phyloP scores from a whole-genome alignment of 148 eudicot species.

The Dianthus caryophyllus region DNA sequence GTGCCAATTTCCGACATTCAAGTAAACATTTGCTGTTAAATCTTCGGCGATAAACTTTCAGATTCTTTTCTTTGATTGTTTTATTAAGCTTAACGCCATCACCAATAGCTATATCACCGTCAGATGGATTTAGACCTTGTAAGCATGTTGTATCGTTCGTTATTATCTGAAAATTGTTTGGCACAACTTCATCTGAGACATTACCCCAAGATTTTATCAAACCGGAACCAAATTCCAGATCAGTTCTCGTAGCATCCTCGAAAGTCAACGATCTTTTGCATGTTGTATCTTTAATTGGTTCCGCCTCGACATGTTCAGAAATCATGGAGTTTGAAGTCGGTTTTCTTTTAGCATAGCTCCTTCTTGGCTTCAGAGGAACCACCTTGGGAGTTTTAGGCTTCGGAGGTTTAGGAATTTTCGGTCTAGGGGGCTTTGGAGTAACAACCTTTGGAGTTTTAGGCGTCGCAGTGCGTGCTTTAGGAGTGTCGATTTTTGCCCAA shows the following conservation, averaged over 20 bases:
- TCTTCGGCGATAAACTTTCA: conserved; percentile 12
- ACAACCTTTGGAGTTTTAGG: conserved; percentile 23
- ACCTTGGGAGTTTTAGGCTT: conserved; percentile 5
- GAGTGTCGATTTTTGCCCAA: conserved; percentile 28
- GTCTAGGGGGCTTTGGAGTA: conserved; percentile 22
- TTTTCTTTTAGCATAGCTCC: background rate
- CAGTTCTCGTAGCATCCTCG: background rate
- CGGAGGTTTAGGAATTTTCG: conserved; percentile 18
- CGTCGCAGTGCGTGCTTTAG: conserved; percentile 9
- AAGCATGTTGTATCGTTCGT: background rate
- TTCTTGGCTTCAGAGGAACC: background rate
- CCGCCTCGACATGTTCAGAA: background rate
- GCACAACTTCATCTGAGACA: background rate
- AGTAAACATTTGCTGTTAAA: background rate
- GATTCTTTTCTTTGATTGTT: background rate
- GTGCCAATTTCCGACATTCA: conserved; percentile 8
- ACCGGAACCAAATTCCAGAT: background rate
- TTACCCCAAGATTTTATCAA: background rate
- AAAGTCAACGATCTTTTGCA: conserved; percentile 6
- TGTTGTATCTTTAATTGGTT: background rate
- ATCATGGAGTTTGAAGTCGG: background rate
- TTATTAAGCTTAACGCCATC: background rate
- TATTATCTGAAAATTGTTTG: background rate
- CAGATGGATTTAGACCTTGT: background rate
- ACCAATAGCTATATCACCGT: background rate